Evolutionary conservation across 2,329 filamentous ascomycete species (phyloP).

Genomic region (Colletotrichum sansevieriae): DNA sequence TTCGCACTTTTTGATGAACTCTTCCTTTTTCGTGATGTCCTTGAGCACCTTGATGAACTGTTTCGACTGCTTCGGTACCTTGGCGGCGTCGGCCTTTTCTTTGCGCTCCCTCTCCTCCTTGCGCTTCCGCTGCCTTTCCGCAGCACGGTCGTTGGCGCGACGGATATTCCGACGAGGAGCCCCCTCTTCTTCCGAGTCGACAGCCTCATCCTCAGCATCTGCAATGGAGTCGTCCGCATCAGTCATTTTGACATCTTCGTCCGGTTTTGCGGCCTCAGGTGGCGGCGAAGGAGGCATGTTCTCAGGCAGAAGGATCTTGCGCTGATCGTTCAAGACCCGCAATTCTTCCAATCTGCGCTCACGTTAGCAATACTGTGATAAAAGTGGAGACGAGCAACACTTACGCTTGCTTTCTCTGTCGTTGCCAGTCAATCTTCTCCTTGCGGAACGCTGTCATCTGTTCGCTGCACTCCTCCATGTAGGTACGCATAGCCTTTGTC

Average conservation of each 20-base stretch:
- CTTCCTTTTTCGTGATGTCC: slow-evolving; percentile 90
- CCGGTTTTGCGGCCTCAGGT: slow-evolving; percentile 60
- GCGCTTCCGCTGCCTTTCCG: slow-evolving; percentile 81
- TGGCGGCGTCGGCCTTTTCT: slow-evolving; percentile 71
- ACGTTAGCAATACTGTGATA: slow-evolving; percentile 46
- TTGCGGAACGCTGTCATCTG: slow-evolving; percentile 96
- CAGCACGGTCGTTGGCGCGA: slow-evolving; percentile 75
- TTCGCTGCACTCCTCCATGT: slow-evolving; percentile 92
- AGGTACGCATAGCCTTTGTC: slow-evolving; percentile 87
- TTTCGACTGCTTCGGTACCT: slow-evolving; percentile 84
- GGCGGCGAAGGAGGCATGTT: slow-evolving; percentile 75
- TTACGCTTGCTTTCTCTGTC: slow-evolving; percentile 77
- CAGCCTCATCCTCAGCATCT: slow-evolving; percentile 68
- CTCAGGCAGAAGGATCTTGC: slow-evolving; percentile 79
- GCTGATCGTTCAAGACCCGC: slow-evolving; percentile 77
- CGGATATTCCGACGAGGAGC: slow-evolving; percentile 65
- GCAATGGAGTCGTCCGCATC: slow-evolving; percentile 74
- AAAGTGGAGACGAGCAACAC: slow-evolving; percentile 48
- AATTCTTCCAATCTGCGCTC: slow-evolving; percentile 75
- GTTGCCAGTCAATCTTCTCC: slow-evolving; percentile 93
- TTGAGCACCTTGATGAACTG: slow-evolving; percentile 89
- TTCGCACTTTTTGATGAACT: slow-evolving; percentile 83
- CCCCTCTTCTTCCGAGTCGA: slow-evolving; percentile 79
- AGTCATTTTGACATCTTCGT: slow-evolving; percentile 72
- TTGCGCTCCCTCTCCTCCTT: slow-evolving; percentile 75